Conservation (phyloP, 352 stramenopile species). For the Globisporangium nunn region DNA sequence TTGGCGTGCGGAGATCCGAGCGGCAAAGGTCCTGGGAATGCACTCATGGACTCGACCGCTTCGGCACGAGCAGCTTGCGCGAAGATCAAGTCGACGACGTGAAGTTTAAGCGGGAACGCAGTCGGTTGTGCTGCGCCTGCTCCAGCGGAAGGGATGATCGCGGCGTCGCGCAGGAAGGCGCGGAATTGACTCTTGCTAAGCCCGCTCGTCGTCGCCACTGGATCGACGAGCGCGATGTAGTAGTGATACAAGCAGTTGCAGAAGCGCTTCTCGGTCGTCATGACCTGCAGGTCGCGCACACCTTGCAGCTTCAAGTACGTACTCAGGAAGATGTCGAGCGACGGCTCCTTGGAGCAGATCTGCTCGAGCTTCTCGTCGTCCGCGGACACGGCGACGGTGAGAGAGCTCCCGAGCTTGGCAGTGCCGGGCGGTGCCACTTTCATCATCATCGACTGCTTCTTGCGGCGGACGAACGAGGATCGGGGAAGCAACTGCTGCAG, state of each 20-base stretch:
- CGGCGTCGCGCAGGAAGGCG: slow-evolving; percentile 41
- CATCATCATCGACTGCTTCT: slow-evolving; percentile 69
- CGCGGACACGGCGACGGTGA: background rate
- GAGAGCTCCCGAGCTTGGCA: background rate
- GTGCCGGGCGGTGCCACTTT: slow-evolving; percentile 17
- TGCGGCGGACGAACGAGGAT: slow-evolving; percentile 55
- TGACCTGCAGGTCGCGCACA: slow-evolving; percentile 37
- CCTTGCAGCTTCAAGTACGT: slow-evolving; percentile 41
- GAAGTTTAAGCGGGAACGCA: slow-evolving; percentile 31
- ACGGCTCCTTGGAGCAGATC: slow-evolving; percentile 45
- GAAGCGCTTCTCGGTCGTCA: slow-evolving; percentile 53
- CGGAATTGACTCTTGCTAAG: slow-evolving; percentile 69
- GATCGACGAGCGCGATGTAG: slow-evolving; percentile 51
- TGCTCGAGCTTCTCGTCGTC: slow-evolving; percentile 41
- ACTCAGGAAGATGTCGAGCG: slow-evolving; percentile 49
- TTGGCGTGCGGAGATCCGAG: slow-evolving; percentile 7
- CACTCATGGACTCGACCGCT: slow-evolving; percentile 18
- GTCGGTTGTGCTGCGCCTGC: background rate
- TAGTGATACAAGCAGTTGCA: slow-evolving; percentile 65
- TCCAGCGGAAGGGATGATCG: slow-evolving; percentile 19
- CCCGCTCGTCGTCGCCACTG: slow-evolving; percentile 22
- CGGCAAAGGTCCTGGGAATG: background rate
- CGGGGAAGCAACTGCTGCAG: slow-evolving; percentile 52
- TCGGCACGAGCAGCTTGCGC: slow-evolving; percentile 36
- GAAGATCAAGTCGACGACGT: slow-evolving; percentile 60